phyloP scores from a whole-genome alignment of 305 asterid species.

The Solanum aculeatissimum region DNA sequence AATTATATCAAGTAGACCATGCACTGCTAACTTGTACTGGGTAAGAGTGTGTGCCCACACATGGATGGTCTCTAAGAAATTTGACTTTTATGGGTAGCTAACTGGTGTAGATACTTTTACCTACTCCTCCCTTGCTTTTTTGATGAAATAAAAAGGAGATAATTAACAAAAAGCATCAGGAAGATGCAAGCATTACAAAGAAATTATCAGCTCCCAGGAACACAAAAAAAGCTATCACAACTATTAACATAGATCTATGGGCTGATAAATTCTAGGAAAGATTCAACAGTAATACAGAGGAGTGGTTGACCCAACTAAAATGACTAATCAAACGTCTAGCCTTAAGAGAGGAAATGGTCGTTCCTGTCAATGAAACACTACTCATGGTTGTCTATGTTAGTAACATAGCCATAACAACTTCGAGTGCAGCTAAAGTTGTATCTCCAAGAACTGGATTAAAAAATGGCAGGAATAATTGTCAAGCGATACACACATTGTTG shows the following conservation, averaged over 20 bases:
- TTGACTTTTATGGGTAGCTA: neutral
- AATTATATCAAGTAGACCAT: neutral
- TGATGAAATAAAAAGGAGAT: no score
- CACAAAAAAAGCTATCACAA: no score
- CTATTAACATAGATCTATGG: no score
- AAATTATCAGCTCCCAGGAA: no score
- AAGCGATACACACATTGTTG: neutral
- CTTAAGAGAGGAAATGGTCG: neutral
- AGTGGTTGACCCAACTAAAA: no score
- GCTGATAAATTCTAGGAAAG: no score
- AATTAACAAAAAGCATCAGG: no score
- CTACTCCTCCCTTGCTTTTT: neutral
- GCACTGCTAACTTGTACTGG: neutral
- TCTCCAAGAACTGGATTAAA: neutral
- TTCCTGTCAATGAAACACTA: neutral
- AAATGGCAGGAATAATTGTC: neutral
- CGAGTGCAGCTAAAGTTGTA: neutral
- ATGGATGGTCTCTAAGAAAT: neutral
- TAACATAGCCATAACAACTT: neutral
- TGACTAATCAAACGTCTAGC: no score
- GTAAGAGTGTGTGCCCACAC: neutral
- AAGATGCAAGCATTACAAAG: no score
- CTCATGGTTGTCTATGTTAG: neutral
- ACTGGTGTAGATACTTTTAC: neutral
- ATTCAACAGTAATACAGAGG: no score